Base-by-base conservation (phyloP, 345 rosid genomes). In the Trapa incisa region DNA sequence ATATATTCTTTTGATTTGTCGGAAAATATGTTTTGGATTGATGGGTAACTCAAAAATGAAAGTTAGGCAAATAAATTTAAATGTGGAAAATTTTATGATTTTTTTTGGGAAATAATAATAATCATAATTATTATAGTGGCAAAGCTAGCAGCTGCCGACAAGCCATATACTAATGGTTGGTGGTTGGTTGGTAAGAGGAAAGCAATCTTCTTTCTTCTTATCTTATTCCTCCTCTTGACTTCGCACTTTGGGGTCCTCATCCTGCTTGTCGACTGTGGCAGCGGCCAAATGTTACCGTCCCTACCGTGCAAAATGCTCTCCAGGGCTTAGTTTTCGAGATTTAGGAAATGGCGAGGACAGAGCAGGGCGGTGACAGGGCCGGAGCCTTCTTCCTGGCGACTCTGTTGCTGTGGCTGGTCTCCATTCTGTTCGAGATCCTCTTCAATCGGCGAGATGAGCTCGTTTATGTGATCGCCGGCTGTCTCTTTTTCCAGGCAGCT, bases 331-430 rank as follows among this genome's bases (percentile, higher is more conserved):
- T n/a, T 6, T n/a, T 14, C 10, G 33, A 33, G 60, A n/a, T 2
- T 22, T 22, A 22, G 9, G 13, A 38, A 29, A 83, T 81, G 85
- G 78, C 79, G 33, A 75, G 77, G 43, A 17, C 69, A 6, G 58
- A 66, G 56, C 71, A 65, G 29, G 67, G 69, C 65, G 76, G 72
- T 70, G 70, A 66, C 80, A 82, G 82, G 43, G 86, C 82, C 0
- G 84, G 84, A 7, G 67, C 64, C 38, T 89, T 88, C 79, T 92
- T 92, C 71, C 56, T 82, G n/a, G 92, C 96, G 63, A 89, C 98
- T 70, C 78, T 92, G 79, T 81, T 92, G 12, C 86, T 92, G 39
- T 92, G 98, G 98, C 61, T 78, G 12, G 75, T 89, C 64, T 89
- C 98, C 29, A 81, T 92, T 67, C 72, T 83, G 74, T 92, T 92